A percentile compares a stretch with the other conserved stretches of the same genome.
These are phyloP conservation scores for Aspergillus fijiensis DNA, from an alignment of 2,329 filamentous ascomycete genomes.

Conservation along the genomic window DNA sequence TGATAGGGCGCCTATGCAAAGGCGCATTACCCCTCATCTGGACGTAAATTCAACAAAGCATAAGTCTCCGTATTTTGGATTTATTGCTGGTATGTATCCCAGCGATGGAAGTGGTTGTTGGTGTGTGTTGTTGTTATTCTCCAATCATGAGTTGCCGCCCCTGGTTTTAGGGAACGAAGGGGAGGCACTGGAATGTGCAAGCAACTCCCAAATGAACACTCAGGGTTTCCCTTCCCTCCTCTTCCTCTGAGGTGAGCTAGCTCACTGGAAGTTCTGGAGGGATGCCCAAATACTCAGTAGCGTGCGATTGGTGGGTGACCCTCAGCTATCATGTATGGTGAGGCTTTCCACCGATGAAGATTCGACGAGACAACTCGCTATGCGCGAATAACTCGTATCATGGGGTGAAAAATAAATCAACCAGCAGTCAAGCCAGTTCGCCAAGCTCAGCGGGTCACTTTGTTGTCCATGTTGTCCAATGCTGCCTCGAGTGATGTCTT, in stretches of 20 bases:
- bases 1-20: neutral
- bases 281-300: too few species aligned
- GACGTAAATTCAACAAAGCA: neutral
- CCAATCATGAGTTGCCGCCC: neutral
- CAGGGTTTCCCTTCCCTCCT: neutral
- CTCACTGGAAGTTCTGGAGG: neutral
- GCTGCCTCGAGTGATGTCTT: neutral
- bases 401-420: neutral
- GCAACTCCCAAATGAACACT: neutral
- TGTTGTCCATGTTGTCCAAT: neutral
- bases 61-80: neutral
- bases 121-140: neutral
- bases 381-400: neutral
- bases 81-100: neutral
- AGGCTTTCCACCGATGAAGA: neutral
- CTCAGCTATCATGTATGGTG: neutral
- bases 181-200: neutral
- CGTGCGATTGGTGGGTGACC: neutral
- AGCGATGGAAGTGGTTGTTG: too few species aligned
- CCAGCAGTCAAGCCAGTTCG: neutral
- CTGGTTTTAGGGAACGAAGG: conserved; percentile 4
- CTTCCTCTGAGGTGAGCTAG: neutral
- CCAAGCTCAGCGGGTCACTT: too few species aligned
- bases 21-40: neutral
- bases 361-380: neutral